A percentile compares a stretch with the other conserved stretches of the same genome.
phyloP scores from a whole-genome alignment of 1,139 yeast genomes.

The Sugiyamaella paludigena region DNA sequence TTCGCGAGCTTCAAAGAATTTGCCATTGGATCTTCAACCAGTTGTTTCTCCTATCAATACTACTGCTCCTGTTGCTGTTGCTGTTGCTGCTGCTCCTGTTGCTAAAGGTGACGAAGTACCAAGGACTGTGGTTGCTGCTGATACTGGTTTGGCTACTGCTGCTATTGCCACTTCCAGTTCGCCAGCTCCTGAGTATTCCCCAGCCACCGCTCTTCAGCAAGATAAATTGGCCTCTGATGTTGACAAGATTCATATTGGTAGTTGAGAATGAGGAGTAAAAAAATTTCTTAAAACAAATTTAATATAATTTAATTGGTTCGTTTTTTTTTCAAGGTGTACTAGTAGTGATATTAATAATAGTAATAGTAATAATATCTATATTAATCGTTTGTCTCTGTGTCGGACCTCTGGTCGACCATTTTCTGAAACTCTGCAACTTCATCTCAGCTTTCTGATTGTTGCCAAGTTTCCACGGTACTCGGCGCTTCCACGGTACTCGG shows the following conservation, averaged over 20 bases:
- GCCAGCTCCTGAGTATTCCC: slow-evolving; percentile 9
- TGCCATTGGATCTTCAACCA: background rate
- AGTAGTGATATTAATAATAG: background rate
- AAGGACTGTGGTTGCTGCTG: slow-evolving; percentile 23
- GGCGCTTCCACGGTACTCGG: too few species aligned
- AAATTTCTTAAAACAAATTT: too few species aligned
- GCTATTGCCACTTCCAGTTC: slow-evolving; percentile 7
- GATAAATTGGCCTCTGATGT: slow-evolving; percentile 1
- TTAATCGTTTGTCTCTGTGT: background rate
- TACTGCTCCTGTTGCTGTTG: slow-evolving; percentile 6
- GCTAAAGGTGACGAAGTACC: background rate
- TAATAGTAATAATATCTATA: background rate
- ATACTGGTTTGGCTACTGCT: slow-evolving; percentile 11
- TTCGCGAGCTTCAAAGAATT: slow-evolving; percentile 7
- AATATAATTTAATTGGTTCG: background rate
- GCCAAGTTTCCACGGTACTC: too few species aligned
- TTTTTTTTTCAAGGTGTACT: background rate
- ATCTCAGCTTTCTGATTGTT: too few species aligned
- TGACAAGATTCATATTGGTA: slow-evolving; percentile 10
- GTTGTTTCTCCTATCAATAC: background rate
- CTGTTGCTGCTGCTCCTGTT: slow-evolving; percentile 27
- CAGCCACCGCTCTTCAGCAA: background rate
- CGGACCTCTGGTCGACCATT: too few species aligned
- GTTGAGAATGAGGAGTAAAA: too few species aligned
- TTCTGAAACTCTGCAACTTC: too few species aligned